Evolutionary conservation across 169 alveolate species (phyloP), one percentile per base, ranked within the genome.

Genomic region (Perkinsus olseni): DNA sequence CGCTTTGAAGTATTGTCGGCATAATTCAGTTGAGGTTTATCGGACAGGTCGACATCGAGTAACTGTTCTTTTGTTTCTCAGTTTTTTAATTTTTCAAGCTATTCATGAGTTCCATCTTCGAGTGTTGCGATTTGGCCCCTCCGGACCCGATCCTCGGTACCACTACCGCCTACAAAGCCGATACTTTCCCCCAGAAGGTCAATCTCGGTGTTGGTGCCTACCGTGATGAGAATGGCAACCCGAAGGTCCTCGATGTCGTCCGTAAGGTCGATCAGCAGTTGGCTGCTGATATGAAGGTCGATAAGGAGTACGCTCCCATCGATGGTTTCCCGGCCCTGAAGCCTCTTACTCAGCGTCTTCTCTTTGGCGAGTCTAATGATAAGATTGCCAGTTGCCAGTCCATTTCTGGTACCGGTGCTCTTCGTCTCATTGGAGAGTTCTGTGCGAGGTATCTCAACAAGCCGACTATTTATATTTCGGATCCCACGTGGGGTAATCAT

Each of bases 131-230:
- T 62, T 62, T 62, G 82, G 82, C 82, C 39, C 97, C 96, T 38
- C 95, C 97, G 91, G 97, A 95, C 40, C 97, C 97, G 36, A 95
- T 95, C 92, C 94, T 95, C n/a, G 96, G 96, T 90, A 92, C 96
- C 10, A 94, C 96, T 62, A 96, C 94, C 74, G 96, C 95, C 36
- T 97, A 94, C 95, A 96, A 94, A 50, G 94, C 93, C 34, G 98
- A 96, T 93, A 45, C 96, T 38, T 93, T 91, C 91, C 95, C 96
- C 6, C 45, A 94, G 51, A 97, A 97, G 93, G 97, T 96, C 24
- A 96, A 96, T 82, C 93, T 97, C 40, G 96, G 97, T n/a, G 94
- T 96, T n/a, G 98, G 98, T 28, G 97, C 96, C 34, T 97, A 97
- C 92, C 95, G 97, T 95, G 98, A 97, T 95, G 96, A 96, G 50